These are phyloP conservation scores for Anisodus tanguticus DNA, from an alignment of 257 asterid genomes.

Conservation along the genomic window DNA sequence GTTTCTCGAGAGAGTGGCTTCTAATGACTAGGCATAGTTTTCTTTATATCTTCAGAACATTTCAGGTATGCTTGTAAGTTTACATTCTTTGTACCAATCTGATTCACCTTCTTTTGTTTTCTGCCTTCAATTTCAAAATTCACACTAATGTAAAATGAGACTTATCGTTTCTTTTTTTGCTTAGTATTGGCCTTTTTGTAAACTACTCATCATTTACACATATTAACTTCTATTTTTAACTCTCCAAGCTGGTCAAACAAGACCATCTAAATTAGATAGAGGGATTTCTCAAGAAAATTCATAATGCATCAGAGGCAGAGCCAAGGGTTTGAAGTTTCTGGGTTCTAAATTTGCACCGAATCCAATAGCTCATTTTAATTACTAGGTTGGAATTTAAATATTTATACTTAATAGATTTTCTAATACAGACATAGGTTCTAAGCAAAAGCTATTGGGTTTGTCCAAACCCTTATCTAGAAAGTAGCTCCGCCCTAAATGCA, in stretches of 20 bases:
- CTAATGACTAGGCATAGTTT: constrained; percentile 70
- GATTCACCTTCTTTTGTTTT: not conserved
- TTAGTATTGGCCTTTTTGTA: not conserved
- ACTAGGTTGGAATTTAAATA: not conserved
- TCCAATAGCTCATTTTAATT: not conserved
- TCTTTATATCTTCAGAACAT: constrained; percentile 76
- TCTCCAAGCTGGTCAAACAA: constrained; percentile 25
- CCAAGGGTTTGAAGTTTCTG: not conserved
- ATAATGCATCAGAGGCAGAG: not conserved
- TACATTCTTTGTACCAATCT: constrained; percentile 8
- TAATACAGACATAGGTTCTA: not conserved
- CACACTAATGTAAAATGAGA: not conserved
- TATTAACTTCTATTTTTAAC: not conserved
- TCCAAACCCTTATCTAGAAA: not conserved
- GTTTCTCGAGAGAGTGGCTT: constrained; percentile 78
- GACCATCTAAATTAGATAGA: not conserved
- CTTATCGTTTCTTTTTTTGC: not conserved
- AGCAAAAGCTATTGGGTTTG: not conserved
- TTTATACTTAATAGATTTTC: not conserved
- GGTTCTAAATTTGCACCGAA: not conserved
- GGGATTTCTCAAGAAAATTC: constrained; percentile 15
- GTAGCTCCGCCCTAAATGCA: not conserved
- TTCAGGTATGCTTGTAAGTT: constrained; percentile 59
- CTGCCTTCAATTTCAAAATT: constrained; percentile 20
- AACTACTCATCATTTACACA: constrained; percentile 11